Evolutionary conservation across 2,329 filamentous ascomycete species (phyloP).

Genomic region (Xylaria sp.): DNA sequence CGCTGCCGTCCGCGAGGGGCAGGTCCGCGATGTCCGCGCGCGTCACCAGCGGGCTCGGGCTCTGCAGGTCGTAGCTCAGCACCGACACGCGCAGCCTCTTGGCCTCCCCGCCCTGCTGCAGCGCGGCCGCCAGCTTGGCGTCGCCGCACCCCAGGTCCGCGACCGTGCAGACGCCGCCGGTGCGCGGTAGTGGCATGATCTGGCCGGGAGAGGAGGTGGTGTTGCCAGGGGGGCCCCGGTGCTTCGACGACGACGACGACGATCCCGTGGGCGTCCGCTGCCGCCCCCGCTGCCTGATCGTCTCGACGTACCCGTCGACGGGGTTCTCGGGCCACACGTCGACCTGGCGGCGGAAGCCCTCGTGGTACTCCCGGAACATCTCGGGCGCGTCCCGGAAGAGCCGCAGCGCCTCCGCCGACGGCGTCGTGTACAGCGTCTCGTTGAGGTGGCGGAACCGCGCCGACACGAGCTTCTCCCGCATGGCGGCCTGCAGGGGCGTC

Average conservation of each 20-base stretch:
- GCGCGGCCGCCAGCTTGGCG: constrained; percentile 73
- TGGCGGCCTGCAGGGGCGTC: constrained; percentile 89
- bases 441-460: constrained; percentile 97
- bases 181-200: constrained; percentile 66
- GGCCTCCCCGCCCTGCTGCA: constrained; percentile 65
- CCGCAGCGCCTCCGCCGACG: constrained; percentile 78
- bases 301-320: constrained; percentile 80
- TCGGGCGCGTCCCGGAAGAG: constrained; percentile 86
- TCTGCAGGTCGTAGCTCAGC: constrained; percentile 85
- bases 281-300: constrained; percentile 70
- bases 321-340: constrained; percentile 97
- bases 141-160: constrained; percentile 95
- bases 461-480: constrained; percentile 92
- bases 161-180: constrained; percentile 72
- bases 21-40: constrained; percentile 86
- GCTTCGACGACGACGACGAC: constrained; percentile 26
- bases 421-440: constrained; percentile 91
- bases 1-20: constrained; percentile 72
- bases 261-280: constrained; percentile 40
- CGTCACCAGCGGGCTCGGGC: constrained; percentile 75
- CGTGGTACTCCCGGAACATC: constrained; percentile 95
- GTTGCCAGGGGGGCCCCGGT: constrained; percentile 19
- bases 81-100: constrained; percentile 73
- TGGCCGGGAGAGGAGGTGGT: constrained; percentile 27
- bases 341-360: constrained; percentile 93